Evolutionary conservation across 1,284 basidiomycete species (phyloP).

Genomic region (Cutaneotrichosporon spelunceum): DNA sequence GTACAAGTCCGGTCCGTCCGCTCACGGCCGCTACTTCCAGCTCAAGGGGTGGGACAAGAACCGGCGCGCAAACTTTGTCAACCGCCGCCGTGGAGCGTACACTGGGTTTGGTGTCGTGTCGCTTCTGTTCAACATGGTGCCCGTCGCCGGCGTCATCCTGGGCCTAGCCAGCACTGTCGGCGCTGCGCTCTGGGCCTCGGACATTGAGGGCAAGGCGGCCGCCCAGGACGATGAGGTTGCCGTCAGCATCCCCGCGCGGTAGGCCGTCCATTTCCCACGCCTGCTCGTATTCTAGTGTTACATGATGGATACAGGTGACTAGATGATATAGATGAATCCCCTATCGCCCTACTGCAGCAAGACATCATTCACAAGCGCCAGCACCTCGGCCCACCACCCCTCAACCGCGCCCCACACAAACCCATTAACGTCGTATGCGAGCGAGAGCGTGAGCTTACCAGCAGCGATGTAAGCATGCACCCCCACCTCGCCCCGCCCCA

Average conservation of each 20-base stretch:
- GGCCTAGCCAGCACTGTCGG: conserved; percentile 56
- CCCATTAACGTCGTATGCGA: conserved; percentile 35
- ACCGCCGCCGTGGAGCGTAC: conserved; percentile 56
- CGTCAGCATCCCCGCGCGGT: conserved; percentile 2
- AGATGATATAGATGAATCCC: background rate
- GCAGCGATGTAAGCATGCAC: conserved; percentile 66
- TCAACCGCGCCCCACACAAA: conserved; percentile 30
- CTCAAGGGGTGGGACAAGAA: conserved; percentile 57
- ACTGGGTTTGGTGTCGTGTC: conserved; percentile 63
- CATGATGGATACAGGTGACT: background rate
- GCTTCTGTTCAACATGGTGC: conserved; percentile 62
- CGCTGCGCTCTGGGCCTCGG: conserved; percentile 68
- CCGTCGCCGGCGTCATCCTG: conserved; percentile 59
- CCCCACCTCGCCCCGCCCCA: conserved; percentile 66
- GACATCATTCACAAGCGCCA: conserved; percentile 23
- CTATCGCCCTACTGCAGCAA: conserved; percentile 14
- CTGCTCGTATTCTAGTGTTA: background rate
- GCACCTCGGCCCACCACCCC: conserved; percentile 29
- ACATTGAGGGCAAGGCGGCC: conserved; percentile 37
- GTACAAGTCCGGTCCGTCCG: conserved; percentile 59
- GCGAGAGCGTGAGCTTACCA: conserved; percentile 27
- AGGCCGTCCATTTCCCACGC: background rate
- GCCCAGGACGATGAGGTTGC: background rate
- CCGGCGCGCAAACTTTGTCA: conserved; percentile 50
- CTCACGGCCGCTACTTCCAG: conserved; percentile 67